phyloP scores from a whole-genome alignment of 1,139 yeast species.

The Nakaseomyces glabratus region DNA sequence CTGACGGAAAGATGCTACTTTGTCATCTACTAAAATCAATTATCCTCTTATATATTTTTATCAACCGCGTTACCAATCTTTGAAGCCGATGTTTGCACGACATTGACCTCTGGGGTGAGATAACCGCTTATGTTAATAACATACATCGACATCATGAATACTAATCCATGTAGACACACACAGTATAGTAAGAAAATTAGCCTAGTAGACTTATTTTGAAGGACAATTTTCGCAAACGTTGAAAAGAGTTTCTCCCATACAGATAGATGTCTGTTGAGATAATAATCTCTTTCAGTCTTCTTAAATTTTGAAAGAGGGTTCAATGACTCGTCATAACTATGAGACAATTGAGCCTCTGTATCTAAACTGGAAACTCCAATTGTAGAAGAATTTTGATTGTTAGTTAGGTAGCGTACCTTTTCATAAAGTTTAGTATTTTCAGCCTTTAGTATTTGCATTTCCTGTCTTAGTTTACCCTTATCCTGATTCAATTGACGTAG shows the following conservation, averaged over 20 bases:
- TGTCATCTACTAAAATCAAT: too few species aligned
- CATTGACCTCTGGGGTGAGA: conserved; percentile 42
- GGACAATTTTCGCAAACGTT: conserved; percentile 60
- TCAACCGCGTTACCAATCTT: too few species aligned
- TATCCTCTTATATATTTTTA: too few species aligned
- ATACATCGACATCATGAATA: conserved; percentile 56
- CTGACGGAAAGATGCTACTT: too few species aligned
- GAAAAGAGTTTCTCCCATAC: conserved; percentile 75
- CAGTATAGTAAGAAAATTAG: conserved; percentile 69
- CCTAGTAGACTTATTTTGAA: conserved; percentile 66
- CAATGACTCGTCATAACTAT: conserved; percentile 64
- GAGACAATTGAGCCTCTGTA: conserved; percentile 53
- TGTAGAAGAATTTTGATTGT: conserved; percentile 11
- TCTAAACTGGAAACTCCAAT: conserved; percentile 24
- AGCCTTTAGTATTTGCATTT: conserved; percentile 51
- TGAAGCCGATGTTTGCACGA: conserved; percentile 16
- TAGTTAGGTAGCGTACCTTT: conserved; percentile 65
- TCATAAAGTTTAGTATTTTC: conserved; percentile 80
- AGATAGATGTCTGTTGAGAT: conserved; percentile 54
- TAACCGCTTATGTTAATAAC: conserved; percentile 43
- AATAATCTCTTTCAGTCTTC: conserved; percentile 67
- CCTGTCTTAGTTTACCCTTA: conserved; percentile 54
- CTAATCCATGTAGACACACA: conserved; percentile 62
- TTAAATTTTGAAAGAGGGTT: conserved; percentile 84
- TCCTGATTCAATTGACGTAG: conserved; percentile 48